A percentile compares a stretch with the other conserved stretches of the same genome.
These are phyloP conservation scores for Mytilinidion resinicola DNA, from an alignment of 495 filamentous ascomycete genomes.

Conservation along the genomic window DNA sequence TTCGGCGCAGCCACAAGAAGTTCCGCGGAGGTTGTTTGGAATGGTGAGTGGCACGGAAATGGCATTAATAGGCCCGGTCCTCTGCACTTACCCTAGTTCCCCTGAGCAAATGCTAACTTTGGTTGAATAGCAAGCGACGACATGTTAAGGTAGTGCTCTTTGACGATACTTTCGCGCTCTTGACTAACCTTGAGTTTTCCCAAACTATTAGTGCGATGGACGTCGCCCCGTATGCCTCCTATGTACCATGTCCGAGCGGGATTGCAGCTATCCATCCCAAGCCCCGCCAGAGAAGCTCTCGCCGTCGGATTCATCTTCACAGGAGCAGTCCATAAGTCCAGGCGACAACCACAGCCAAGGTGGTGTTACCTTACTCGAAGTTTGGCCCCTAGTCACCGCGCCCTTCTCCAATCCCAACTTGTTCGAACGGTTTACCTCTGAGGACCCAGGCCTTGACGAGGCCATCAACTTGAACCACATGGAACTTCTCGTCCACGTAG, in stretches of 20 bases:
- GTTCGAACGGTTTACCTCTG: too few species aligned
- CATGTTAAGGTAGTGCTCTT: constrained; percentile 34
- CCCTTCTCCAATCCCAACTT: too few species aligned
- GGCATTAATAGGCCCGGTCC: not conserved
- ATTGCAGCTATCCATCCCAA: constrained; percentile 32
- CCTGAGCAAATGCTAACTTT: not conserved
- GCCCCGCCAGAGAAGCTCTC: not conserved
- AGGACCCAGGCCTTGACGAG: not conserved
- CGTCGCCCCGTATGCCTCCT: constrained; percentile 34
- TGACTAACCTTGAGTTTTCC: constrained; percentile 7
- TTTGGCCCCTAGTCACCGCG: too few species aligned
- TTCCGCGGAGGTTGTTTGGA: constrained; percentile 35
- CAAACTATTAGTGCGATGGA: constrained; percentile 33
- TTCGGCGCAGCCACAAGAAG: constrained; percentile 40
- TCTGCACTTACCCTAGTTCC: not conserved
- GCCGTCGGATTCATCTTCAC: not conserved
- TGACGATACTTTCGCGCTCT: not conserved
- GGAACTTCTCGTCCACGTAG: constrained; percentile 36
- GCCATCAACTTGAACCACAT: constrained; percentile 37
- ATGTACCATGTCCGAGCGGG: constrained; percentile 33
- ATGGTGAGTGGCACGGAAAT: constrained; percentile 31
- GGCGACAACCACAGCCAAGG: not conserved
- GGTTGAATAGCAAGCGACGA: constrained; percentile 29
- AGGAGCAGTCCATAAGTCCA: not conserved
- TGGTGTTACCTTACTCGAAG: too few species aligned